These are phyloP conservation scores for Alternaria sp. DNA, from an alignment of 2,329 filamentous ascomycete species.

Conservation along the genomic window DNA sequence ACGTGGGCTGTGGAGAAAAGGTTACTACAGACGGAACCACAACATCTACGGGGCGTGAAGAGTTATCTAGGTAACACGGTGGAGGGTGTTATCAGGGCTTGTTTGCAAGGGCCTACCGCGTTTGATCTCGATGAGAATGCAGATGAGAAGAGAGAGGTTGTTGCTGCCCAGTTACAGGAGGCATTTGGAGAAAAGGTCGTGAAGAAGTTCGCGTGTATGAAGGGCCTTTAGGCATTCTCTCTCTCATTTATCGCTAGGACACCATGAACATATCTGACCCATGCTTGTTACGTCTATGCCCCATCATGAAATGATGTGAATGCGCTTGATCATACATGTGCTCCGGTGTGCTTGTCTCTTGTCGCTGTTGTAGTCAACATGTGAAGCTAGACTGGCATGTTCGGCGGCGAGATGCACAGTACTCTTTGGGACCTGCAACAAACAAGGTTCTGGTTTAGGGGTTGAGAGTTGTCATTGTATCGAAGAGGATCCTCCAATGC, in stretches of 20 bases:
- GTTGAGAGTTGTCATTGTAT: conserved; percentile 20
- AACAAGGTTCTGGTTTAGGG: background rate
- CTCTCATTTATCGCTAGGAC: background rate
- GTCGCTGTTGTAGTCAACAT: background rate
- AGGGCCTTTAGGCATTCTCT: conserved; percentile 11
- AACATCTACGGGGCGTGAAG: conserved; percentile 30
- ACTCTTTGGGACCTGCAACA: background rate
- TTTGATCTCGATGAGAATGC: conserved; percentile 34
- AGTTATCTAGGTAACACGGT: conserved; percentile 34
- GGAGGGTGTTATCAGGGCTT: conserved; percentile 34
- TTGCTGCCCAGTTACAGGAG: conserved; percentile 38
- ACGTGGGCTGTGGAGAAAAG: conserved; percentile 46
- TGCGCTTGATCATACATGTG: background rate
- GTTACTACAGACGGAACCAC: conserved; percentile 27
- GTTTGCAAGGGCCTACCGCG: conserved; percentile 36
- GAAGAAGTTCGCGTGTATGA: conserved; percentile 34
- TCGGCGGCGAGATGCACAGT: background rate
- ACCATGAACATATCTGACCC: background rate
- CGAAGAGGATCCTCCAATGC: conserved; percentile 10
- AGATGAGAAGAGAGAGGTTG: conserved; percentile 41
- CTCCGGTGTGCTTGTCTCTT: background rate
- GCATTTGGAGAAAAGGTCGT: conserved; percentile 44
- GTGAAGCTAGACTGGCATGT: background rate
- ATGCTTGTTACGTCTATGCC: background rate
- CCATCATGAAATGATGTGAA: background rate